Percentiles rank a stretch among this genome's conserved stretches.
Conservation (phyloP, 345 rosid species). For the Aquilaria malaccensis region DNA sequence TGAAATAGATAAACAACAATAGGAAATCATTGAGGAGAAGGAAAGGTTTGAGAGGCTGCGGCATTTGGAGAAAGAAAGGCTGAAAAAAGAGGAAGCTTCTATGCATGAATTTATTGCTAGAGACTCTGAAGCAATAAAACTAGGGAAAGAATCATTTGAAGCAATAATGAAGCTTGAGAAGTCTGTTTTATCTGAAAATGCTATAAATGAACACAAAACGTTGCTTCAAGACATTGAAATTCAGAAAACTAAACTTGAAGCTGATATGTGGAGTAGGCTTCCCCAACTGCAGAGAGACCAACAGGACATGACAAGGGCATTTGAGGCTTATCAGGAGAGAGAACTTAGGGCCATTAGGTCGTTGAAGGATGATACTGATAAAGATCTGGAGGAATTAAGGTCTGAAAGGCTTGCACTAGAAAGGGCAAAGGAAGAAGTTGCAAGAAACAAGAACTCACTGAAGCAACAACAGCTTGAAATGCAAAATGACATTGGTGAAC, state of each 20-base stretch:
- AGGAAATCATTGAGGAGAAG: slow-evolving; percentile 39
- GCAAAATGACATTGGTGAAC: slow-evolving; percentile 52
- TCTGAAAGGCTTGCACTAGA: slow-evolving; percentile 31
- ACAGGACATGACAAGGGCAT: slow-evolving; percentile 33
- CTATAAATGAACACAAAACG: slow-evolving; percentile 23
- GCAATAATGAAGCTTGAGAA: slow-evolving; percentile 55
- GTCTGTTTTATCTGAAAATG: slow-evolving; percentile 27
- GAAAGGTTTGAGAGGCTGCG: slow-evolving; percentile 33
- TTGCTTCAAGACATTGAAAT: slow-evolving; percentile 50
- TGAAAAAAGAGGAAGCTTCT: slow-evolving; percentile 51
- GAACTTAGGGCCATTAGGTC: slow-evolving; percentile 30
- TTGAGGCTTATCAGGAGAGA: slow-evolving; percentile 37
- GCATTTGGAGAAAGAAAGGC: slow-evolving; percentile 39
- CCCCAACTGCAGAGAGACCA: slow-evolving; percentile 50
- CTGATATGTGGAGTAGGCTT: slow-evolving; percentile 29
- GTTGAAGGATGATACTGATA: slow-evolving; percentile 41
- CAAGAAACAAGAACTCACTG: too few relatives aligned
- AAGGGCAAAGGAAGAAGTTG: too few relatives aligned
- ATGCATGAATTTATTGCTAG: slow-evolving; percentile 32
- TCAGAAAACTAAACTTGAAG: slow-evolving; percentile 39
- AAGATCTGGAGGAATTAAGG: slow-evolving; percentile 45
- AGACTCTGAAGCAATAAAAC: slow-evolving; percentile 45
- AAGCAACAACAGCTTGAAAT: too few relatives aligned
- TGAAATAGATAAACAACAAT: slow-evolving; percentile 33
- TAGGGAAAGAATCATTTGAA: slow-evolving; percentile 65